These are phyloP conservation scores for Ogataea methylovora DNA, from an alignment of 805 yeast species.

Conservation along the genomic window DNA sequence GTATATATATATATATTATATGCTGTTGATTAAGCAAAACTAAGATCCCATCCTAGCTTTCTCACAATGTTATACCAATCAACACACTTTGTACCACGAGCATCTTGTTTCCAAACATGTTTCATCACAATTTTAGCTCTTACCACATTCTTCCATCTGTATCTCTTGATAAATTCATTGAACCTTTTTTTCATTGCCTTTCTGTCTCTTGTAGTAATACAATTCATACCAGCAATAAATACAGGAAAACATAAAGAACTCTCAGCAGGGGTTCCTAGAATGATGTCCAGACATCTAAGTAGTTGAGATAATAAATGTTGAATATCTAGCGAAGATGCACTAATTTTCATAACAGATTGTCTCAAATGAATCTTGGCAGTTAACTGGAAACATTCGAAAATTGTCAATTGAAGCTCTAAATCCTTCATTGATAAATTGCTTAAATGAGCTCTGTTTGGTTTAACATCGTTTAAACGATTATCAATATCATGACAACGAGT, in stretches of 20 bases:
- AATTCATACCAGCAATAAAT: conserved; percentile 70
- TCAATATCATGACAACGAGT: conserved; percentile 35
- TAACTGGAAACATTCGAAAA: conserved; percentile 66
- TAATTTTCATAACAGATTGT: conserved; percentile 54
- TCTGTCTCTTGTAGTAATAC: conserved; percentile 46
- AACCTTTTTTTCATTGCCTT: conserved; percentile 43
- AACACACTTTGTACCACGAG: conserved; percentile 49
- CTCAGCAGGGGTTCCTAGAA: conserved; percentile 61
- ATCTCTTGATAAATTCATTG: conserved; percentile 49
- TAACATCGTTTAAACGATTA: conserved; percentile 36
- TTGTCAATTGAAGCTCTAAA: conserved; percentile 55
- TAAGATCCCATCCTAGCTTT: conserved; percentile 67
- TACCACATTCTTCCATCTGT: conserved; percentile 57
- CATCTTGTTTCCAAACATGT: conserved; percentile 40
- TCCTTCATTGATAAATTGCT: conserved; percentile 32
- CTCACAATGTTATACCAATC: conserved; percentile 70
- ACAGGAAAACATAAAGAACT: conserved; percentile 70
- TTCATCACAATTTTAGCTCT: conserved; percentile 37
- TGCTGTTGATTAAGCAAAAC: conserved; percentile 47
- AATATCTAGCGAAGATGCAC: conserved; percentile 56
- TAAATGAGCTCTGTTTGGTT: conserved; percentile 46
- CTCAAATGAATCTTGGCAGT: conserved; percentile 61
- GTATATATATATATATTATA: background rate
- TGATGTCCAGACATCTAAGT: conserved; percentile 47
- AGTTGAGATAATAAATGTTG: conserved; percentile 51